Base-by-base conservation (phyloP, 768 basidiomycete species). In the Suillus weaverae region DNA sequence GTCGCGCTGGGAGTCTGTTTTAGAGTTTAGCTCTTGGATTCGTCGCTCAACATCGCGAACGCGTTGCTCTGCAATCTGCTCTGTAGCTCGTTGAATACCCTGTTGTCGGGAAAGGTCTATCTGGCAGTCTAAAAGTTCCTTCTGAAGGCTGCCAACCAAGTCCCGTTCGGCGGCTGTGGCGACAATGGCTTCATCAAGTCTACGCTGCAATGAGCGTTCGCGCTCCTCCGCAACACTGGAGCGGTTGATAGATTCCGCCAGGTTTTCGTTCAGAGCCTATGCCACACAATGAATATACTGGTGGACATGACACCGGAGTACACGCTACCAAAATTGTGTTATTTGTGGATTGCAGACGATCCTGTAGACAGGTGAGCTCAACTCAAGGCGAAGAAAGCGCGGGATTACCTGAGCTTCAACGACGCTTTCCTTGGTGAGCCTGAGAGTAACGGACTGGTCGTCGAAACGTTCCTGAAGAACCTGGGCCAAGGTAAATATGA, bases 381-480 rank as follows among this genome's bases (percentile, higher is more conserved):
- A 35, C 62, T 13, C 8, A 61, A 26, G 53, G 55, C 7, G 20
- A 43, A 10, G 18, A 3, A 57, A 56, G n/a, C 54, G 35, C 18
- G 4, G 10, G 38, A 59, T 69, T 66, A 82, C 84, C 73, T 85
- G 86, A 14, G 84, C 66, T 69, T 88, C 85, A 2, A 80, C 84
- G 22, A 81, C 72, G 6, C 83, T 77, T 65, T 89, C 87, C 68
- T 85, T 86, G 8, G 84, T 81, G 30, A 87, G 72, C 32, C 81
- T 79, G 55, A 87, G 73, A 2, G 85, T 84, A 7, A 84, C 75
- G 1, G 80, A 72, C 67, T 88, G 87, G 18, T 86, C 82, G 14
- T 89, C 87, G 61, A 84, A 85, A 32, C 86, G 81, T 62, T 89
- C 86, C 69, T 89, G 84, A 18, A 87, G 76, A 43, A 80, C 73